phyloP scores from a whole-genome alignment of 1,284 basidiomycete species.

The Cryptococcus hybrid region DNA sequence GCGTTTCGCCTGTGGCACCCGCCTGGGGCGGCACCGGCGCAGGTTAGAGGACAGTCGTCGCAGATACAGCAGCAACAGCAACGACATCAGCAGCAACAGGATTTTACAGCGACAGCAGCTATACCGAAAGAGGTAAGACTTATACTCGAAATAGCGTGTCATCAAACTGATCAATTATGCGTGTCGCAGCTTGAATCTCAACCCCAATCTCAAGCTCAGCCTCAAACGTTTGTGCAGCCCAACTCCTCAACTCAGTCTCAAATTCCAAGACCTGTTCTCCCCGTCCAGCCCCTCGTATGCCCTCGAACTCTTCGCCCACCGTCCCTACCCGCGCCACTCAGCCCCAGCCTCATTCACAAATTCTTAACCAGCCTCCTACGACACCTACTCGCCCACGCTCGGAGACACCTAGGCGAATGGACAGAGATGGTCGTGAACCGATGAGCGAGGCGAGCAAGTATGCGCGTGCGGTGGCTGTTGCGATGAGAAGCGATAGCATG shows the following conservation, averaged over 20 bases:
- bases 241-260: neutral
- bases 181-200: neutral
- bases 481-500: neutral
- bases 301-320: neutral
- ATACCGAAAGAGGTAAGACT: no score
- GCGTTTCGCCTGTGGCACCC: neutral
- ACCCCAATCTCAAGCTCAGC: neutral
- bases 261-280: neutral
- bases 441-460: constrained; percentile 24
- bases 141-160: no score
- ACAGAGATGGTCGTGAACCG: neutral
- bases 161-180: no score
- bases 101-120: no score
- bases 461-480: constrained; percentile 14
- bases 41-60: neutral
- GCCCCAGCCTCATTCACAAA: no score
- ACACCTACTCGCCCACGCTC: no score
- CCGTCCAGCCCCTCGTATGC: neutral
- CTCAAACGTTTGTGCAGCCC: neutral
- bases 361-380: no score
- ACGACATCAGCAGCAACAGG: no score
- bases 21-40: neutral
- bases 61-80: no score
- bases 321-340: neutral
- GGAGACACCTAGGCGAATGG: no score